These are phyloP conservation scores for Coccomyxa subellipsoidea DNA, from an alignment of 163 green algal genomes.

Conservation along the genomic window DNA sequence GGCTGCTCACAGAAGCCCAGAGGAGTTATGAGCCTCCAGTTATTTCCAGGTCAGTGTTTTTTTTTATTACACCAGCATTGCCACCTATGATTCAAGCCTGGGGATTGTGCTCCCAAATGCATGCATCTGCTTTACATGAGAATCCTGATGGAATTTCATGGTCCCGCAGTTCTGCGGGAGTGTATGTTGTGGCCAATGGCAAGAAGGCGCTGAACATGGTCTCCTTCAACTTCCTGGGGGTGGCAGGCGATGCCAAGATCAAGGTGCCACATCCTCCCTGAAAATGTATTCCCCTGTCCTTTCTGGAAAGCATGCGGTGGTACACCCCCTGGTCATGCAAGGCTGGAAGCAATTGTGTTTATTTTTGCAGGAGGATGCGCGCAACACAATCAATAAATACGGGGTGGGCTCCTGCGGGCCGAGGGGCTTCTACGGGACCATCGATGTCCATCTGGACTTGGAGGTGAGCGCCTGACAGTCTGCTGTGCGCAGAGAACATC, in stretches of 20 bases:
- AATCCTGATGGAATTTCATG: no score
- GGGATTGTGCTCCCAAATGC: no score
- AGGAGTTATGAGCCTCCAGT: slow-evolving; percentile 43
- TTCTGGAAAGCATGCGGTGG: neutral
- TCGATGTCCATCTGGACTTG: slow-evolving; percentile 90
- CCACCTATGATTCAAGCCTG: no score
- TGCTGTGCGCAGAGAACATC: neutral
- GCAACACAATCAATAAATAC: slow-evolving; percentile 83
- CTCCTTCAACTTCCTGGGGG: slow-evolving; percentile 81
- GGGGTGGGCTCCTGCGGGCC: slow-evolving; percentile 94
- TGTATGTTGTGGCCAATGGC: slow-evolving; percentile 43
- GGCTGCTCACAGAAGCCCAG: slow-evolving; percentile 30
- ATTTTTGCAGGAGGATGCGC: slow-evolving; percentile 31
- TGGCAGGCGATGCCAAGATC: slow-evolving; percentile 59
- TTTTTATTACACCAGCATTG: no score
- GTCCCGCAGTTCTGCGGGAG: neutral
- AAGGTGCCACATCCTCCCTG: no score
- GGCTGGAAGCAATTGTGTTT: neutral
- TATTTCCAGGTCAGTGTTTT: slow-evolving; percentile 25
- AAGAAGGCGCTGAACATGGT: slow-evolving; percentile 75
- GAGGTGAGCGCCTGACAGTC: slow-evolving; percentile 29
- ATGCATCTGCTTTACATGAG: no score
- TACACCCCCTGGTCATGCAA: neutral
- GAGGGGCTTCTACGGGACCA: slow-evolving; percentile 97
- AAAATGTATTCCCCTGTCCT: neutral